These are phyloP conservation scores for Allium fistulosum DNA, from an alignment of 106 monocot species.

Conservation along the genomic window DNA sequence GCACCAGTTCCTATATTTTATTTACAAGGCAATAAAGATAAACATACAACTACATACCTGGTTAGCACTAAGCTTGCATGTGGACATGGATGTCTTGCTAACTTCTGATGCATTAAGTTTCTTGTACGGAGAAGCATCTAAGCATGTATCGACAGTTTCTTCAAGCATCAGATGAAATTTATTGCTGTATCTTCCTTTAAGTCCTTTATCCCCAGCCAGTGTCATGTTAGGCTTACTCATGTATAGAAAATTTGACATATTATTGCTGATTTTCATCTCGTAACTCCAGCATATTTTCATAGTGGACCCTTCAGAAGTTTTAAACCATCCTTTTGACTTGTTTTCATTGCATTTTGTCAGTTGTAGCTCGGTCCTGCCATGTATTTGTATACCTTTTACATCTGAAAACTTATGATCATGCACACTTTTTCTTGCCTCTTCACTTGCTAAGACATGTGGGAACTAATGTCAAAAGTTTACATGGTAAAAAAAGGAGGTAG, in stretches of 20 bases:
- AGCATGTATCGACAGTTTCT: conserved; percentile 25
- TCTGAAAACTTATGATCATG: conserved; percentile 8
- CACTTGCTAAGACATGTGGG: conserved; percentile 21
- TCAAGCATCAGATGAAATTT: conserved; percentile 31
- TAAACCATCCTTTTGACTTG: conserved; percentile 50
- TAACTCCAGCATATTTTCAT: conserved; percentile 55
- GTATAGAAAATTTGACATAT: conserved; percentile 29
- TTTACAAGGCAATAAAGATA: too few species aligned
- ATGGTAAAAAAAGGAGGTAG: not conserved
- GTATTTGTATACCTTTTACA: not conserved
- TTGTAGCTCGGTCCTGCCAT: conserved; percentile 14
- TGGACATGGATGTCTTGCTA: conserved; percentile 20
- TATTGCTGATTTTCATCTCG: conserved; percentile 16
- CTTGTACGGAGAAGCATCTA: conserved; percentile 38
- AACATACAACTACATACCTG: conserved; percentile 31
- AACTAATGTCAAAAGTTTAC: conserved; percentile 21
- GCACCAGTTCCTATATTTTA: too few species aligned
- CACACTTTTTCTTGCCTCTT: conserved; percentile 12
- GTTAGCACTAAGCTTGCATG: conserved; percentile 50
- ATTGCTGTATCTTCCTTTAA: conserved; percentile 18
- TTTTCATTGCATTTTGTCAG: conserved; percentile 45
- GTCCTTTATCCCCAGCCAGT: conserved; percentile 24
- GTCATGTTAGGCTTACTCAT: conserved; percentile 24
- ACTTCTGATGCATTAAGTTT: conserved; percentile 35
- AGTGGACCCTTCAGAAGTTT: conserved; percentile 1